Percentiles rank a stretch among this genome's conserved stretches.
These are phyloP conservation scores for Leishmania turanica DNA, from an alignment of 208 protist genomes.

Conservation along the genomic window DNA sequence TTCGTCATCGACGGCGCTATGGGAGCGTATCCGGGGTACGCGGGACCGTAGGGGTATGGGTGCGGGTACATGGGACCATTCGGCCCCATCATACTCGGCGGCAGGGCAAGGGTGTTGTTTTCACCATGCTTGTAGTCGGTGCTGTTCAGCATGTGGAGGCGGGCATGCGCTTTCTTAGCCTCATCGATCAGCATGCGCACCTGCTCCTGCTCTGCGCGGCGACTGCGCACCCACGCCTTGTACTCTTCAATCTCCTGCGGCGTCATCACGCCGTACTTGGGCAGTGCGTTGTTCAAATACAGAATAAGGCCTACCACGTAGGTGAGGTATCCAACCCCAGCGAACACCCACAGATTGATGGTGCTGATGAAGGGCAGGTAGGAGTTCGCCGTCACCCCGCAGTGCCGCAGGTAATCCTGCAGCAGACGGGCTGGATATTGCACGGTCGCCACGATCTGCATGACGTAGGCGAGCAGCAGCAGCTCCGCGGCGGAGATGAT, in stretches of 20 bases:
- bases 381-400: conserved; percentile 35
- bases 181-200: conserved; percentile 47
- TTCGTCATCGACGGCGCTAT: neutral
- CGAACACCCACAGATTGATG: conserved; percentile 60
- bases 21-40: neutral
- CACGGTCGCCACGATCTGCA: conserved; percentile 43
- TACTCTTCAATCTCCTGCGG: conserved; percentile 72
- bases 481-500: conserved; percentile 72
- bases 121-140: conserved; percentile 18
- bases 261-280: conserved; percentile 84
- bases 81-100: conserved; percentile 14
- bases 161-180: conserved; percentile 53
- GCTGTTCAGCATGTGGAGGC: conserved; percentile 48
- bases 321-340: conserved; percentile 48
- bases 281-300: conserved; percentile 70
- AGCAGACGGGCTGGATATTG: conserved; percentile 41
- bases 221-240: conserved; percentile 63
- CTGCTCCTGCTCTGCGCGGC: conserved; percentile 47
- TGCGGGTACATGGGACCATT: conserved; percentile 5
- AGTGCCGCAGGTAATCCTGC: conserved; percentile 57
- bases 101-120: neutral
- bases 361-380: conserved; percentile 62
- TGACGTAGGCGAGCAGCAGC: conserved; percentile 52
- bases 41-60: conserved; percentile 1
- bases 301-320: conserved; percentile 53